Evolutionary conservation across 768 basidiomycete species (phyloP), one percentile per base, ranked within the genome.

Genomic region (Boletus tylopilopsis): DNA sequence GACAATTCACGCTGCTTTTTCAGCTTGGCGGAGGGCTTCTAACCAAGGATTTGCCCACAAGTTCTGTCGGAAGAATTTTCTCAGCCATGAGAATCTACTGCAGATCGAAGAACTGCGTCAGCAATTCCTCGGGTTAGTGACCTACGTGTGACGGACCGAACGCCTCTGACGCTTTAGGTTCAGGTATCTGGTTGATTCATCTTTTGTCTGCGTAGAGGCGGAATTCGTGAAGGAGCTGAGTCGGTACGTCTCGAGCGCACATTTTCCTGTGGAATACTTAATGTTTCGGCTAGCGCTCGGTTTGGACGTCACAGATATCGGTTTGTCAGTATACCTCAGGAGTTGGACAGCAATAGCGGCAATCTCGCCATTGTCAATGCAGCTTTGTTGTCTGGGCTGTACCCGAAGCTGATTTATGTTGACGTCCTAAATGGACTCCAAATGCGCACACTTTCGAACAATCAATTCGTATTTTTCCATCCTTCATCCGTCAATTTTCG

Each of bases 71-170:
- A 72, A 70, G 40, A 89, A 89, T 62, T 94, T 81, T 57, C 73
- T 95, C 30, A 93, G 89, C 55, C 82, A 92, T 57, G 91, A 92
- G 84, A 97, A 93, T 63, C 72, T 99, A 42, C 85, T 92, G 69
- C 93, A 96, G 68, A 95, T 99, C 25, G 95, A 98, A 66, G 95
- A 97, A 62, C 77, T 97, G 30, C 83, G 94, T 24, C 92, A 94
- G 61, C 95, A 99, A 64, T 81, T 91, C 54, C 71, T 92, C 47
- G 82, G 85, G 76, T 89, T 60, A 54, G 68, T 32, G 24, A 27
- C 18, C 13, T 24, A 47, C 19, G 18, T 45, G n/a, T 21, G 62
- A 30, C 44, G 18, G 19, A 18, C n/a, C 35, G 50, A 22, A 21
- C 22, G 10, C 18, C 16, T 38, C 55, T 41, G 34, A 57, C 45